These are phyloP conservation scores for Floccularia luteovirens DNA, from an alignment of 768 basidiomycete genomes.

Conservation along the genomic window DNA sequence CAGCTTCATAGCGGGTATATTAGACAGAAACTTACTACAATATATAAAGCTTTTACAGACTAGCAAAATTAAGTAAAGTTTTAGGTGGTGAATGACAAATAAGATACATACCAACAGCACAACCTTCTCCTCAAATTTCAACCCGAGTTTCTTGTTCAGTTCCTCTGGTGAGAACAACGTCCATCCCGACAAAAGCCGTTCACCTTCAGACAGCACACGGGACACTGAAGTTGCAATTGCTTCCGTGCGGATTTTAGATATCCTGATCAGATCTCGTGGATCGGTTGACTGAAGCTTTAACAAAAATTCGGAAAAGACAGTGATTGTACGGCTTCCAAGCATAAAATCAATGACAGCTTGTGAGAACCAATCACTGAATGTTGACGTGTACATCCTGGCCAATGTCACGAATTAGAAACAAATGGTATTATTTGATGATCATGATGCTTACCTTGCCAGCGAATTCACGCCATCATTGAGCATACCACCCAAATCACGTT, in stretches of 20 bases:
- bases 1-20: background rate
- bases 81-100: background rate
- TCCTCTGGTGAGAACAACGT: conserved; percentile 83
- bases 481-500: conserved; percentile 85
- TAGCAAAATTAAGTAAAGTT: conserved; percentile 3
- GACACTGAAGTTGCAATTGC: conserved; percentile 88
- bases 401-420: background rate
- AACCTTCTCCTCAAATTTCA: conserved; percentile 92
- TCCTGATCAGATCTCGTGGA: conserved; percentile 78
- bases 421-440: background rate
- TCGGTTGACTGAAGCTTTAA: conserved; percentile 87
- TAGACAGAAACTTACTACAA: conserved; percentile 49
- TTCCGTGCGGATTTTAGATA: conserved; percentile 85
- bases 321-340: conserved; percentile 78
- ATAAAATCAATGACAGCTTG: conserved; percentile 94
- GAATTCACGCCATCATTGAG: conserved; percentile 96
- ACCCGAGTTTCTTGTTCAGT: conserved; percentile 60
- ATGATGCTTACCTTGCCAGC: conserved; percentile 56
- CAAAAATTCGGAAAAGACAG: conserved; percentile 92
- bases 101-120: conserved; percentile 62
- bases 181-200: conserved; percentile 81
- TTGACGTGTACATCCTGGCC: conserved; percentile 77
- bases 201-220: conserved; percentile 67
- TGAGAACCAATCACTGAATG: conserved; percentile 93
- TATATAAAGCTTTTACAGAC: conserved; percentile 58